These are phyloP conservation scores for Tolypocladium inflatum DNA, from an alignment of 2,329 filamentous ascomycete species.

Conservation along the genomic window DNA sequence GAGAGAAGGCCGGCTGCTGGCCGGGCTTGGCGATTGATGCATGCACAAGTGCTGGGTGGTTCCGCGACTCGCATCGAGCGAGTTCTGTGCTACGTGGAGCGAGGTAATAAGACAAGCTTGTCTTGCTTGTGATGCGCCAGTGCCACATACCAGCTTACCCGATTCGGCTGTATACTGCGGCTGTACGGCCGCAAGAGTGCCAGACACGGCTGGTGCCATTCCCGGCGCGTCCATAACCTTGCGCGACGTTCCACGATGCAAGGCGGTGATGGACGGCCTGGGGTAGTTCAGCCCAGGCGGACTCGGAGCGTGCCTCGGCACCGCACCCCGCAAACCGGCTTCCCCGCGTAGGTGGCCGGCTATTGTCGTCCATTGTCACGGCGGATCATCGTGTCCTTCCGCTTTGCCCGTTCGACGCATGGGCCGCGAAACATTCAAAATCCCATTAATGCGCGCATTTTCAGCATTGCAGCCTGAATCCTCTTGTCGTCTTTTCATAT, in stretches of 20 bases:
- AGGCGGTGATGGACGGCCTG: too few species aligned
- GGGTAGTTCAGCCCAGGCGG: background rate
- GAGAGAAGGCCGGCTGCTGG: background rate
- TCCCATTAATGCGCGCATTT: background rate
- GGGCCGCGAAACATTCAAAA: background rate
- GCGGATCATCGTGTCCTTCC: background rate
- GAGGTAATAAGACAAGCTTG: background rate
- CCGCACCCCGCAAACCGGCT: background rate
- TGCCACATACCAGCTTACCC: background rate
- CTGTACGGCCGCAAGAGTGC: background rate
- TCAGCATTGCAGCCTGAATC: background rate
- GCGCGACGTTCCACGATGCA: too few species aligned
- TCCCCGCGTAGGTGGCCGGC: background rate
- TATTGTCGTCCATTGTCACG: background rate
- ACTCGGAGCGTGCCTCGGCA: background rate
- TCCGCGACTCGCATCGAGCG: background rate
- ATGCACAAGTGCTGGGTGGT: background rate
- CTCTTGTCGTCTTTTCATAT: background rate
- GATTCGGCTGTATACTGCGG: background rate
- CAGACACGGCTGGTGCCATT: too few species aligned
- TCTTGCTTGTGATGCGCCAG: background rate
- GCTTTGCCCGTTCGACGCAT: background rate
- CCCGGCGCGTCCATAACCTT: too few species aligned
- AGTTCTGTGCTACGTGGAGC: background rate
- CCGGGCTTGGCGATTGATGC: background rate